Evolutionary conservation across 805 yeast genomes (phyloP), one percentile per base, ranked within the genome.

Genomic region (Pichia ethanolica): DNA sequence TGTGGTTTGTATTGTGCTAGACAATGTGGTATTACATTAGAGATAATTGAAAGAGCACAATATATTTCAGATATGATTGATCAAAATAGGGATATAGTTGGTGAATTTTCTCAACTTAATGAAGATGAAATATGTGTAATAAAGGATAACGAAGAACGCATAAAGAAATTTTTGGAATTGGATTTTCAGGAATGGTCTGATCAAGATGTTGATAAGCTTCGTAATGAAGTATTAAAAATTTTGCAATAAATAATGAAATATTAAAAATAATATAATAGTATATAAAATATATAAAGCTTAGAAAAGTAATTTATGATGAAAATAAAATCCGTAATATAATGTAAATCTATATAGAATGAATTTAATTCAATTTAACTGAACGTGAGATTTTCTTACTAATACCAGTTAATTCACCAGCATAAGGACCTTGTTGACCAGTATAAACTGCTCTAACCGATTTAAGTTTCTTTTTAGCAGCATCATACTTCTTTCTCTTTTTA

Each of bases 401-500:
- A 87, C 99, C 99, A 20, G 97, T 89, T 72, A 81, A 77, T 67
- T 93, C 99, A 69, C 99, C 99, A 55, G 77, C 83, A 67, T 93
- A 93, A 2, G 96, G 83, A 55, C 89, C 86, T 53, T 79, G 73
- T 46, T 79, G 87, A 44, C 74, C 74, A 58, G 83, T 77, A 74
- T 84, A 89, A n/a, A 89, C 97, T 48, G 87, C 88, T 67, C 96
- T 84, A 56, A 87, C 85, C 47, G 96, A 86, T 63, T 83, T 82
- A 68, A 93, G 83, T 68, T 89, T 89, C 88, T 89, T 91, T 73
- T 89, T 82, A 32, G 99, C 99, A 66, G 79, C 77, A 56, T 89
- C 98, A 73, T 86, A 93, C 80, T 88, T 88, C 82, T 83, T 87
- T 77, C 99, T 86, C 95, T 91, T 93, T 78, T 93, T 93, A 61